Conservation (phyloP, 2,329 filamentous ascomycete species). For the Stenocarpella maydis region DNA sequence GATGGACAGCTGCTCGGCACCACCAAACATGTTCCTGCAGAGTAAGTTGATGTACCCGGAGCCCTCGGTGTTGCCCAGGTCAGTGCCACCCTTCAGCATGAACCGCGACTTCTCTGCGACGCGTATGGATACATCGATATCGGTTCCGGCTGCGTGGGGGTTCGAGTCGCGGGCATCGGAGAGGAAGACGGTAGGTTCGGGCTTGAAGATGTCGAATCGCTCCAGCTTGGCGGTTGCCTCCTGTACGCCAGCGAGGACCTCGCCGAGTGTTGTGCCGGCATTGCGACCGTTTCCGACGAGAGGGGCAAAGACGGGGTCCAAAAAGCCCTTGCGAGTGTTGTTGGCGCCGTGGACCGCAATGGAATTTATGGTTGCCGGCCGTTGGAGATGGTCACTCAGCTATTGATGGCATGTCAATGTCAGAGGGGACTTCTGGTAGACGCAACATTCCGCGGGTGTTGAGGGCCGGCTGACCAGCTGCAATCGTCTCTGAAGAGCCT, state of each 20-base stretch:
- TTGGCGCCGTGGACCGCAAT: conserved; percentile 83
- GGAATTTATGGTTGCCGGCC: conserved; percentile 87
- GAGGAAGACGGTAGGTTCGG: conserved; percentile 82
- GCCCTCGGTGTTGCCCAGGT: conserved; percentile 91
- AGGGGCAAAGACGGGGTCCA: conserved; percentile 82
- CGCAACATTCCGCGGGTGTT: neutral
- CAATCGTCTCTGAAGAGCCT: conserved; percentile 50
- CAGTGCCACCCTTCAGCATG: conserved; percentile 91
- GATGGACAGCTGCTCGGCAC: conserved; percentile 86
- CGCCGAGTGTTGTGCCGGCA: conserved; percentile 77
- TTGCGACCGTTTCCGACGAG: conserved; percentile 74
- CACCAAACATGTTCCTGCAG: conserved; percentile 92
- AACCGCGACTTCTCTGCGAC: conserved; percentile 83
- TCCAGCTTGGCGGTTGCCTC: conserved; percentile 77
- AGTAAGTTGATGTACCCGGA: conserved; percentile 89
- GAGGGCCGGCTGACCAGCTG: conserved; percentile 42
- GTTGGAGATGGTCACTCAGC: conserved; percentile 83
- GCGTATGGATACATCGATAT: conserved; percentile 81
- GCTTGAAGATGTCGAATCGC: conserved; percentile 87
- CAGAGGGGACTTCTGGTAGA: neutral
- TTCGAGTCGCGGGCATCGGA: conserved; percentile 76
- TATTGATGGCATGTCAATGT: conserved; percentile 46
- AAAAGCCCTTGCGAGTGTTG: conserved; percentile 84
- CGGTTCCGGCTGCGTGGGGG: conserved; percentile 74
- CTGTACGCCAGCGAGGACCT: conserved; percentile 78